Evolutionary conservation across 352 stramenopile genomes (phyloP).

Genomic region (Pythium myriotylum): DNA sequence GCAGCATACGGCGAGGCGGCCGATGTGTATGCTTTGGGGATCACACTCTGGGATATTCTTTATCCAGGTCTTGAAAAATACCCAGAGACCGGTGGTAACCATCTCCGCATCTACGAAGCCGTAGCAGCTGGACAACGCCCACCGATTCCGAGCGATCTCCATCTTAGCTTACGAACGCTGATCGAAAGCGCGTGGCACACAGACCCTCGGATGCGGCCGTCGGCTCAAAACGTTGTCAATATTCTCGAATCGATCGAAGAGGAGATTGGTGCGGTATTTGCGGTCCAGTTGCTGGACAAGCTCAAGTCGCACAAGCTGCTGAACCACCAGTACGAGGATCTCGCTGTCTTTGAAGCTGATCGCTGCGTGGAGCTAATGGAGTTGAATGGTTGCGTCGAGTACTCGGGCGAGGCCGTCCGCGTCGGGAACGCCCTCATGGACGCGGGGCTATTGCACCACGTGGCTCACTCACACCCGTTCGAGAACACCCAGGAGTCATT

Average conservation of each 20-base stretch:
- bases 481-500: slow-evolving; percentile 35
- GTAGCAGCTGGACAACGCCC: slow-evolving; percentile 39
- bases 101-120: slow-evolving; percentile 39
- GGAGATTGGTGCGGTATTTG: slow-evolving; percentile 35
- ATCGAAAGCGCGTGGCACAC: slow-evolving; percentile 49
- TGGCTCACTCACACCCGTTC: slow-evolving; percentile 39
- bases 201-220: slow-evolving; percentile 35
- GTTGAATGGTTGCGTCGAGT: slow-evolving; percentile 29
- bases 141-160: slow-evolving; percentile 26
- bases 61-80: slow-evolving; percentile 41
- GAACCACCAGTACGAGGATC: slow-evolving; percentile 8
- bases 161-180: slow-evolving; percentile 36
- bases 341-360: slow-evolving; percentile 35
- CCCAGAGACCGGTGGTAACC: slow-evolving; percentile 27
- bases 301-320: slow-evolving; percentile 22
- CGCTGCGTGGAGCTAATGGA: slow-evolving; percentile 39
- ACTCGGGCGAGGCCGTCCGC: slow-evolving; percentile 38
- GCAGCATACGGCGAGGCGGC: slow-evolving; percentile 39
- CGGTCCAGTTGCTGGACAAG: slow-evolving; percentile 26
- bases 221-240: slow-evolving; percentile 37
- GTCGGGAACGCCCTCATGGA: slow-evolving; percentile 56
- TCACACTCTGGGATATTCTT: slow-evolving; percentile 69
- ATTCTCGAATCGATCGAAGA: slow-evolving; percentile 46
- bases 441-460: slow-evolving; percentile 48
- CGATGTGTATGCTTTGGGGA: slow-evolving; percentile 52